These are phyloP conservation scores for Thuja plicata DNA, from an alignment of 83 land plant genomes.

Conservation along the genomic window DNA sequence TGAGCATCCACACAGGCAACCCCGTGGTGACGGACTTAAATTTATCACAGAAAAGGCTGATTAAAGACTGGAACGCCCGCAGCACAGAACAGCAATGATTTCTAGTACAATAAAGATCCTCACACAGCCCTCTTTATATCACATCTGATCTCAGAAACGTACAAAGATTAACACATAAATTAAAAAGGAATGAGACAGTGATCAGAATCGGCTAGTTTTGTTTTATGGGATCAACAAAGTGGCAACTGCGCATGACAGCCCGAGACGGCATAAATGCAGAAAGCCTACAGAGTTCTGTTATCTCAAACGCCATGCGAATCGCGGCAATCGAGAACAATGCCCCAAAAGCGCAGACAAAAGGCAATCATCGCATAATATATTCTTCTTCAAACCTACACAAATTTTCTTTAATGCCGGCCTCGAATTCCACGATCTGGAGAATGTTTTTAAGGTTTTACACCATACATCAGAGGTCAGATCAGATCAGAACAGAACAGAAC, in stretches of 20 bases:
- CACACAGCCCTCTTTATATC: background rate
- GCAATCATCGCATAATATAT: background rate
- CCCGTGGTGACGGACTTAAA: slow-evolving; percentile 1
- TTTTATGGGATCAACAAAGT: background rate
- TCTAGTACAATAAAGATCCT: background rate
- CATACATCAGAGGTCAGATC: too few species aligned
- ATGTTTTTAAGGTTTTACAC: too few species aligned
- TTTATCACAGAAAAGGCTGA: too few species aligned
- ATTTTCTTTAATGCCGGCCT: background rate
- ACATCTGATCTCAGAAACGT: background rate
- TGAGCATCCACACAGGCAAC: slow-evolving; percentile 16
- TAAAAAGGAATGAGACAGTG: background rate
- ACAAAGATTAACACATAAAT: background rate
- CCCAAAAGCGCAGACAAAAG: background rate
- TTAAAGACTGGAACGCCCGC: background rate
- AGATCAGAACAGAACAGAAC: too few species aligned
- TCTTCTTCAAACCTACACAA: background rate
- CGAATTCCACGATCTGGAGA: too few species aligned
- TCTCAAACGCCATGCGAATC: background rate
- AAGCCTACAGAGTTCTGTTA: background rate
- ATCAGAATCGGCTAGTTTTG: background rate
- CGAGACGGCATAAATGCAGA: background rate
- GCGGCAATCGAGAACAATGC: background rate
- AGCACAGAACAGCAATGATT: background rate
- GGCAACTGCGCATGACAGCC: background rate